phyloP scores from a whole-genome alignment of 2,329 filamentous ascomycete species.

The Macrophomina tecta region DNA sequence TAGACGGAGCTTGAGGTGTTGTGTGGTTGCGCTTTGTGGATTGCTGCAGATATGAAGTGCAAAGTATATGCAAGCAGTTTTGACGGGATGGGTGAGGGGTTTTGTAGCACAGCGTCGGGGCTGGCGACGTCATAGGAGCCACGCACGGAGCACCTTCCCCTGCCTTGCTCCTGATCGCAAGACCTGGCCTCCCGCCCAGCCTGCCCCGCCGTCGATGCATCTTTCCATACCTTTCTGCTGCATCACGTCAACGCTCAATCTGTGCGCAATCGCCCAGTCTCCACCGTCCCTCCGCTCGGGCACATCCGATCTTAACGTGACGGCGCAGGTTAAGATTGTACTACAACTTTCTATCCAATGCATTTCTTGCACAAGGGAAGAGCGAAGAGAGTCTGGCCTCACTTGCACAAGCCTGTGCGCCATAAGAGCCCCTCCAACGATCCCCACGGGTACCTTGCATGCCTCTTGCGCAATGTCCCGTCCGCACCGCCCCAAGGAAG shows the following conservation, averaged over 20 bases:
- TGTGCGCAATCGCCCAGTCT: conserved; percentile 5
- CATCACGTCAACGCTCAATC: conserved; percentile 28
- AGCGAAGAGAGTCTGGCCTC: conserved; percentile 13
- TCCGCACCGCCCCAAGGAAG: neutral
- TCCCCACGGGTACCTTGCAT: conserved; percentile 28
- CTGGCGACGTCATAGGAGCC: conserved; percentile 25
- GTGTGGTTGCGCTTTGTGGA: conserved; percentile 14
- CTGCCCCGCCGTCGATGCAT: conserved; percentile 21
- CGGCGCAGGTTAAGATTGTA: conserved; percentile 19
- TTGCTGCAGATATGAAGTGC: conserved; percentile 16
- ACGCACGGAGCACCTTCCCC: conserved; percentile 17
- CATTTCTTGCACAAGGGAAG: conserved; percentile 3
- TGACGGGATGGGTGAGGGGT: conserved; percentile 25
- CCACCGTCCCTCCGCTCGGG: neutral
- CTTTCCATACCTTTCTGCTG: conserved; percentile 25
- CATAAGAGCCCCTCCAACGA: neutral
- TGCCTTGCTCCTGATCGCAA: conserved; percentile 26
- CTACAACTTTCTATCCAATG: conserved; percentile 25
- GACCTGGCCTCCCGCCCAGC: conserved; percentile 21
- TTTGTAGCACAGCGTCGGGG: conserved; percentile 25
- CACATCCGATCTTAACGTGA: neutral
- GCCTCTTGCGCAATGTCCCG: conserved; percentile 17
- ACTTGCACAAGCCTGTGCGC: neutral
- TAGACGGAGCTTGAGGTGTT: neutral
- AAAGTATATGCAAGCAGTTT: conserved; percentile 17